A percentile compares a stretch with the other conserved stretches of the same genome.
Conservation (phyloP, 768 basidiomycete genomes). For the Ramaria sp. region DNA sequence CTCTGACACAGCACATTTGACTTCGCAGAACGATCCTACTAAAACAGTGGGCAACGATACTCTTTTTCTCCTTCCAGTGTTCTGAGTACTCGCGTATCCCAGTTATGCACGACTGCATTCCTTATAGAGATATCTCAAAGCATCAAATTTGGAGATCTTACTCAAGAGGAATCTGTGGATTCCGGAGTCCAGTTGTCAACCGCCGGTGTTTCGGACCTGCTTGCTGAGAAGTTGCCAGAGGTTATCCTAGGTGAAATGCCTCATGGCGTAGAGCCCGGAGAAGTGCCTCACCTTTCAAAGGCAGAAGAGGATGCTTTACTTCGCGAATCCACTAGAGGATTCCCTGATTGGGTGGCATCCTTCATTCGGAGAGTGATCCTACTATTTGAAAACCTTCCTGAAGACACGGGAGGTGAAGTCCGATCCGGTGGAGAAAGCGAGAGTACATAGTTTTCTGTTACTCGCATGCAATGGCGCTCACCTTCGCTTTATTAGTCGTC, state of each 20-base stretch:
- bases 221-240: neutral
- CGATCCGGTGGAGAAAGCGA: slow-evolving; percentile 51
- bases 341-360: slow-evolving; percentile 76
- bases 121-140: slow-evolving; percentile 66
- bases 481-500: slow-evolving; percentile 35
- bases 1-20: slow-evolving; percentile 2
- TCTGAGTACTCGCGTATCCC: slow-evolving; percentile 10
- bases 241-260: slow-evolving; percentile 21
- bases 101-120: slow-evolving; percentile 70
- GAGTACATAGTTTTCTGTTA: slow-evolving; percentile 27
- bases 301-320: slow-evolving; percentile 66
- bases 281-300: slow-evolving; percentile 33
- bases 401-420: slow-evolving; percentile 57
- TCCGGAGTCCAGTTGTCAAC: neutral
- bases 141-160: slow-evolving; percentile 62
- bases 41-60: slow-evolving; percentile 49
- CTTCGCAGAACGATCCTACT: slow-evolving; percentile 56
- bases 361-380: slow-evolving; percentile 73
- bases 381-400: slow-evolving; percentile 76
- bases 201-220: neutral
- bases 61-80: neutral
- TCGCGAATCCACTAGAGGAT: slow-evolving; percentile 59
- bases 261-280: slow-evolving; percentile 28
- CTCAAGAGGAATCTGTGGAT: slow-evolving; percentile 16
- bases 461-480: neutral